Evolutionary conservation across 495 filamentous ascomycete species (phyloP).

Genomic region (Neurospora sublineolata): DNA sequence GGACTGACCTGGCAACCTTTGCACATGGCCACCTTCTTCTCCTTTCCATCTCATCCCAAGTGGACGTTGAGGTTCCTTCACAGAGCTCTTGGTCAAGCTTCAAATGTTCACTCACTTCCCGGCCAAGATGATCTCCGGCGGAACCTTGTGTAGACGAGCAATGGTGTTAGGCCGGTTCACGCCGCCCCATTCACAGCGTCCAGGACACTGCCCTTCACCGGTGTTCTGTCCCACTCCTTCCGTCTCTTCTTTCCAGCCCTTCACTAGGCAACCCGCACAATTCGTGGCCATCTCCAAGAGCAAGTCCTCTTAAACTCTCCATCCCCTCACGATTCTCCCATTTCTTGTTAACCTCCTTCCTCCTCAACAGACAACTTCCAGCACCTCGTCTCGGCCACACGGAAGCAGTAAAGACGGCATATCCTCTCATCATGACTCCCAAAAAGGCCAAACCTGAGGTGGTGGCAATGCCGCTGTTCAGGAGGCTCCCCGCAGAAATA

Average conservation of each 20-base stretch:
- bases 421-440: background rate
- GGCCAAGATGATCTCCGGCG: background rate
- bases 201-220: background rate
- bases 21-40: background rate
- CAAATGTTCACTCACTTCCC: too few species aligned
- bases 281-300: background rate
- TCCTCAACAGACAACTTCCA: background rate
- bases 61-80: background rate
- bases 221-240: background rate
- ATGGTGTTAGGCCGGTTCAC: background rate
- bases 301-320: background rate
- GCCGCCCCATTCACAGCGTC: background rate
- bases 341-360: background rate
- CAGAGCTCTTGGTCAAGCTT: background rate
- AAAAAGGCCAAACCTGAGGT: background rate
- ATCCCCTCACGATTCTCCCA: background rate
- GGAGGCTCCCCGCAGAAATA: slow-evolving; percentile 2
- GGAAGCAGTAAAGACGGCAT: background rate
- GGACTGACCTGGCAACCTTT: background rate
- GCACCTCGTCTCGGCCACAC: background rate
- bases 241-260: background rate
- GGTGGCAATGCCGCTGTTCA: background rate
- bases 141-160: background rate
- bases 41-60: background rate
- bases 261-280: background rate